Base-by-base conservation (phyloP, 1,139 yeast genomes). In the Magnusiomyces suaveolens region DNA sequence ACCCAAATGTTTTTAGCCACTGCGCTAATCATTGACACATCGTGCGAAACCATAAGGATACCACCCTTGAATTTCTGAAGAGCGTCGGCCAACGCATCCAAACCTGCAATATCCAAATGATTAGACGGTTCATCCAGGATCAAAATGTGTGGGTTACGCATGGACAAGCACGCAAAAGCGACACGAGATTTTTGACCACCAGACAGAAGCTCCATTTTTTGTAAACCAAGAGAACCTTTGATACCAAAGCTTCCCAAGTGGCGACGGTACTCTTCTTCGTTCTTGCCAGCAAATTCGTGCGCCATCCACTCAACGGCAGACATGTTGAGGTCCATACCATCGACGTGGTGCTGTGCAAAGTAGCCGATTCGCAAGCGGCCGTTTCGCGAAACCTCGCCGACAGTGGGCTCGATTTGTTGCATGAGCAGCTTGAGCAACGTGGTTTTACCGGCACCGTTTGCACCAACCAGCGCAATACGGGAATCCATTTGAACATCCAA, bases 181-280 rank as follows among this genome's bases (percentile, higher is more conserved):
- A 92, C 98, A 74, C 98, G 83, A 43, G 97, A 89, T 69, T 92
- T 94, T 69, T 92, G 98, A 75, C 98, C 98, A 70, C 98, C 98
- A 12, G 97, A 92, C 56, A 92, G 75, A 54, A 86, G 75, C 65
- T 82, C 82, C 85, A 92, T 88, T 70, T 87, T 89, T 67, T 90
- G 97, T 64, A 92, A 75, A 59, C 97, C 96, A 53, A 92, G 75
- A 1, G 96, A 77, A 58, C 98, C 98, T 1, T 96, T 89, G 58
- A 92, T 90, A 71, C 98, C 98, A 71, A 92, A 92, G 0, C 97
- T 85, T 56, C 98, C 98, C 64, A 92, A 77, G 68, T 89, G 96
- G 65, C 97, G 84, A 75, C 98, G 84, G 69, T 90, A 92, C 69
- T 94, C 98, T 73, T 92, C 98, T 67, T 90, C 98, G 1, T 90